phyloP scores from a whole-genome alignment of 2,329 filamentous ascomycete species.

The Lachnellula subtilissima region DNA sequence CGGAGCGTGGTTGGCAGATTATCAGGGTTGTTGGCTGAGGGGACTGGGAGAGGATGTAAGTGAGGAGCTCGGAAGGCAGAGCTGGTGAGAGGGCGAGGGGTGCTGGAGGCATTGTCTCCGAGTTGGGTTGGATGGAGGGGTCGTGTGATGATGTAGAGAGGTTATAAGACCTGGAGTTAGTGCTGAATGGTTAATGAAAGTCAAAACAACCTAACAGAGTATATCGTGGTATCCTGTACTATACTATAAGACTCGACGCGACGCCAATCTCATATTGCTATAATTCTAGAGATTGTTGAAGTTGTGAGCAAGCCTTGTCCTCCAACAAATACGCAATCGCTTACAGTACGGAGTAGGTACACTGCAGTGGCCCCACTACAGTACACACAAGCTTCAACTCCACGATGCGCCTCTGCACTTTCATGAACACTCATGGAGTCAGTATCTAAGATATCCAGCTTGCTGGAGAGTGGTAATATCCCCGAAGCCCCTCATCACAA shows the following conservation, averaged over 20 bases:
- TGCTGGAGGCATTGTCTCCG: constrained; percentile 15
- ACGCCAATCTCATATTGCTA: not conserved
- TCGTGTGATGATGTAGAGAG: not conserved
- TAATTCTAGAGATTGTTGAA: not conserved
- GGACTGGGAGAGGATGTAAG: constrained; percentile 51
- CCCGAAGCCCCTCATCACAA: not conserved
- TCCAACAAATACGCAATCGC: constrained; percentile 9
- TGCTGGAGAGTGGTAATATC: constrained; percentile 83
- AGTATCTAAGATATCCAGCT: constrained; percentile 84
- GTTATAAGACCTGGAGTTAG: constrained; percentile 15
- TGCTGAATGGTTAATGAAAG: constrained; percentile 22
- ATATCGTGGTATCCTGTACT: too few relatives aligned
- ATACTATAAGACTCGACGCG: too few relatives aligned
- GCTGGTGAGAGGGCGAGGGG: constrained; percentile 48
- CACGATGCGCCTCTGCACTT: constrained; percentile 18
- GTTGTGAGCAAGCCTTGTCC: not conserved
- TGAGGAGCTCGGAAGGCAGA: constrained; percentile 57
- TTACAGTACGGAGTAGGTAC: too few relatives aligned
- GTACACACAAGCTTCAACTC: constrained; percentile 5
- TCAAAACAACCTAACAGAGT: constrained; percentile 1
- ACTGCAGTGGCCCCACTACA: constrained; percentile 21
- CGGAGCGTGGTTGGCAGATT: constrained; percentile 60
- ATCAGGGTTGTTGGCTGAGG: constrained; percentile 60
- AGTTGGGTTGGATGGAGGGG: constrained; percentile 4
- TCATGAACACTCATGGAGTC: constrained; percentile 69